phyloP scores from a whole-genome alignment of 306 rosid species.

The Calophaca sinica region DNA sequence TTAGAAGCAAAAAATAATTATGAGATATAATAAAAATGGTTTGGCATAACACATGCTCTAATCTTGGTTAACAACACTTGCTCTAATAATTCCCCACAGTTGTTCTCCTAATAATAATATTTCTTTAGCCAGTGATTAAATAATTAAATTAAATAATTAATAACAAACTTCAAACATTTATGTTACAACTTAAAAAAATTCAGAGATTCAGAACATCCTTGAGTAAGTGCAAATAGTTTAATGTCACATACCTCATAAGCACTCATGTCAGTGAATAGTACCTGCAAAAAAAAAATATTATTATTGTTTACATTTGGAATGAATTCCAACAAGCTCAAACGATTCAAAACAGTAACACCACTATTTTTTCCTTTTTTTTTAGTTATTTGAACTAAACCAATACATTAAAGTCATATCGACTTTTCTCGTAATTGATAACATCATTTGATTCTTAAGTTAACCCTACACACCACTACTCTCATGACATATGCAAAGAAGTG shows the following conservation, averaged over 20 bases:
- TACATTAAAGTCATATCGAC: not conserved
- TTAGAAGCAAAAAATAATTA: not conserved
- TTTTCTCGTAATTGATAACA: not conserved
- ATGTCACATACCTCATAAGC: slow-evolving; percentile 79
- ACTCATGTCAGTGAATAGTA: slow-evolving; percentile 83
- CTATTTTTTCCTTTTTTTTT: not conserved
- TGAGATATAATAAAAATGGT: not conserved
- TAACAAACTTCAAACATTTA: not conserved
- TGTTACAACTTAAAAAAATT: not conserved
- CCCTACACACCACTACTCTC: not conserved
- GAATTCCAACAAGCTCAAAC: slow-evolving; percentile 19
- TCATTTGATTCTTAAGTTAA: not conserved
- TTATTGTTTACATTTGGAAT: not conserved
- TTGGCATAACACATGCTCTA: slow-evolving; percentile 9
- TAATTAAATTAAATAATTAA: not conserved
- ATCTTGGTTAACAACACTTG: not conserved
- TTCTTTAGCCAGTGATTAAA: slow-evolving; percentile 24
- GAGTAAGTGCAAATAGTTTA: not conserved
- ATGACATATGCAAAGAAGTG: not conserved
- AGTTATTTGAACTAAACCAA: not conserved
- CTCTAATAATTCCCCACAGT: not conserved
- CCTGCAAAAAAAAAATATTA: slow-evolving; percentile 66
- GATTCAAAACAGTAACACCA: slow-evolving; percentile 2
- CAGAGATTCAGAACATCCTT: slow-evolving; percentile 8
- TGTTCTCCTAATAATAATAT: not conserved